These are phyloP conservation scores for Wickerhamiella kurtzmanii DNA, from an alignment of 805 yeast genomes.

Conservation along the genomic window DNA sequence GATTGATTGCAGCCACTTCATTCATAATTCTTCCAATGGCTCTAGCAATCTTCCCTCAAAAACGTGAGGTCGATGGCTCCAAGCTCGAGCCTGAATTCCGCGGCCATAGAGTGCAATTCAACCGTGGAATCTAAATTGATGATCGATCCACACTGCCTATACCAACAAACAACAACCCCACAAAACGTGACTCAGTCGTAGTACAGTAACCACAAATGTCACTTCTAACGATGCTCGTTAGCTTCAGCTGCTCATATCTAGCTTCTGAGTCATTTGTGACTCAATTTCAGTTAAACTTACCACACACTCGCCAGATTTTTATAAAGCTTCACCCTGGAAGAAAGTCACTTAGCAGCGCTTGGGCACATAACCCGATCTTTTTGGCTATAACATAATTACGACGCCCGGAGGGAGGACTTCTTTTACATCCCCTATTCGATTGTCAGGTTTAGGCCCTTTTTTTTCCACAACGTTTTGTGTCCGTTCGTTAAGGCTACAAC, in stretches of 20 bases:
- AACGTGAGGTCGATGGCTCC: constrained; percentile 44
- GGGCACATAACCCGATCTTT: too few species aligned
- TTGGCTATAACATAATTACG: too few species aligned
- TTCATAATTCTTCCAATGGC: constrained; percentile 89
- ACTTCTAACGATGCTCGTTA: neutral
- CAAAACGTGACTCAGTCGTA: neutral
- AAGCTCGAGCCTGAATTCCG: constrained; percentile 54
- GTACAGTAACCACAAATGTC: neutral
- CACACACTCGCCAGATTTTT: too few species aligned
- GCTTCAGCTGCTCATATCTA: constrained; percentile 3
- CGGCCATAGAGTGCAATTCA: constrained; percentile 60
- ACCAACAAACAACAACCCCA: neutral
- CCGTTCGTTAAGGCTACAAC: neutral
- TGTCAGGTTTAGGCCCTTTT: neutral
- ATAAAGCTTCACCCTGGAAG: too few species aligned
- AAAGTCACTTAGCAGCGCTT: too few species aligned
- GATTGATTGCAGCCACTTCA: constrained; percentile 72
- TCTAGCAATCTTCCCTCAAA: constrained; percentile 88
- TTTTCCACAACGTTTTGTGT: neutral
- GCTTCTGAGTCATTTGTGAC: too few species aligned
- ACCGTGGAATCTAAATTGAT: constrained; percentile 69
- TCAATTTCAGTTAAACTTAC: too few species aligned
- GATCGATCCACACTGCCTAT: too few species aligned
- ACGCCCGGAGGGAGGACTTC: too few species aligned
- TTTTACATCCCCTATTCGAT: too few species aligned